Conservation (phyloP, 2,329 filamentous ascomycete genomes). For the Orbilia brochopaga region DNA sequence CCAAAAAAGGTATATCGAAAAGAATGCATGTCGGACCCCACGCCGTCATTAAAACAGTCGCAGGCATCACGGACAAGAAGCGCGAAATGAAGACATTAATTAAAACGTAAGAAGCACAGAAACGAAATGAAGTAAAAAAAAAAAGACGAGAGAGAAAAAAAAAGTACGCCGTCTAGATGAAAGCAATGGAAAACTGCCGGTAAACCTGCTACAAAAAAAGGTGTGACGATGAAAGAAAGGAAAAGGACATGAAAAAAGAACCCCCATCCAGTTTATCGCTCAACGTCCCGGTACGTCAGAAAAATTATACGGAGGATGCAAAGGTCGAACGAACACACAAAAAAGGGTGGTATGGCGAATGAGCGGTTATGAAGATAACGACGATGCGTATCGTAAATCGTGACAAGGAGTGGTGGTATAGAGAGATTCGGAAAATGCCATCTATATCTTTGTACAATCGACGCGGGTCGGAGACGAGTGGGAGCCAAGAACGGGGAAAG, state of each 20-base stretch:
- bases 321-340: constrained; percentile 18
- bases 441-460: constrained; percentile 26
- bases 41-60: neutral
- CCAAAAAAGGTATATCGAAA: neutral
- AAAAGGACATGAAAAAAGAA: constrained; percentile 44
- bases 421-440: constrained; percentile 29
- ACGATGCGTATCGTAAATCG: constrained; percentile 24
- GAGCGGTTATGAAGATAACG: constrained; percentile 6
- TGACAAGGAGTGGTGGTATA: constrained; percentile 18
- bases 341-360: constrained; percentile 11
- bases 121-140: constrained; percentile 11
- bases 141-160: constrained; percentile 30
- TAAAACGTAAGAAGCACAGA: constrained; percentile 40
- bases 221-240: constrained; percentile 26
- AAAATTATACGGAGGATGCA: constrained; percentile 16
- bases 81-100: constrained; percentile 24
- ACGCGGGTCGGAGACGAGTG: constrained; percentile 8
- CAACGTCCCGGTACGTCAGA: constrained; percentile 26
- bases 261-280: constrained; percentile 39
- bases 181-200: constrained; percentile 39
- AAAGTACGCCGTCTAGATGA: constrained; percentile 50
- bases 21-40: neutral
- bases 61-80: neutral
- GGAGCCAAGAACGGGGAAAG: neutral
- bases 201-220: constrained; percentile 49